Conservation (phyloP, 2,329 filamentous ascomycete genomes). For the Cryoendolithus antarcticus region DNA sequence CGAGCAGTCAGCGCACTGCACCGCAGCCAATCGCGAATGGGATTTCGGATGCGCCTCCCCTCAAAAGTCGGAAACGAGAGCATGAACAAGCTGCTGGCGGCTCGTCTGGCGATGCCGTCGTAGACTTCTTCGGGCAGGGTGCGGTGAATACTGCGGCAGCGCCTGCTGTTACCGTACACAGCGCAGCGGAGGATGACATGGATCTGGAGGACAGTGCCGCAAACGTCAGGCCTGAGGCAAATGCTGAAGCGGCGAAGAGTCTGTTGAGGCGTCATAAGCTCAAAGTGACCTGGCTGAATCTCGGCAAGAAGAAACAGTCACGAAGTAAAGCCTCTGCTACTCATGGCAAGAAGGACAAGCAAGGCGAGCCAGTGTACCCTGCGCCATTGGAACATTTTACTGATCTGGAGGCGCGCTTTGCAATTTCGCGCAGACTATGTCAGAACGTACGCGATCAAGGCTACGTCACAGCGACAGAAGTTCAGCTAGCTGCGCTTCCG, state of each 20-base stretch:
- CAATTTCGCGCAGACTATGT: slow-evolving; percentile 59
- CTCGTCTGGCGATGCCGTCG: no score
- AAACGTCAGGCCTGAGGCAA: no score
- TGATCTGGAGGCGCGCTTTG: slow-evolving; percentile 58
- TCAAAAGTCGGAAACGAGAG: no score
- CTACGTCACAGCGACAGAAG: slow-evolving; percentile 80
- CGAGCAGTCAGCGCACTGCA: slow-evolving; percentile 18
- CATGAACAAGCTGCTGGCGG: no score
- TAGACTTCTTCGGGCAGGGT: no score
- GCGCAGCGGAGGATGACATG: no score
- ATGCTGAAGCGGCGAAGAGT: slow-evolving; percentile 21
- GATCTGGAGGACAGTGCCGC: no score
- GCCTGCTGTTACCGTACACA: no score
- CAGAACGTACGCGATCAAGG: slow-evolving; percentile 75
- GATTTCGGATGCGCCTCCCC: no score
- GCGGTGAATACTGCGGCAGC: no score
- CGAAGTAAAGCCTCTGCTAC: slow-evolving; percentile 28
- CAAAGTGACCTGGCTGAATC: slow-evolving; percentile 21
- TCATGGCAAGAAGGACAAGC: slow-evolving; percentile 25
- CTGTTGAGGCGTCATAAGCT: slow-evolving; percentile 24
- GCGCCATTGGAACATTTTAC: slow-evolving; percentile 68
- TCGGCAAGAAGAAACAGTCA: slow-evolving; percentile 30
- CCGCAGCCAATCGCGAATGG: no score
- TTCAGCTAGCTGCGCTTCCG: slow-evolving; percentile 78
- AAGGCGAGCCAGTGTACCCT: slow-evolving; percentile 51